Conservation (phyloP, 495 filamentous ascomycete species). For the Pseudomonodictys pantanalensis region DNA sequence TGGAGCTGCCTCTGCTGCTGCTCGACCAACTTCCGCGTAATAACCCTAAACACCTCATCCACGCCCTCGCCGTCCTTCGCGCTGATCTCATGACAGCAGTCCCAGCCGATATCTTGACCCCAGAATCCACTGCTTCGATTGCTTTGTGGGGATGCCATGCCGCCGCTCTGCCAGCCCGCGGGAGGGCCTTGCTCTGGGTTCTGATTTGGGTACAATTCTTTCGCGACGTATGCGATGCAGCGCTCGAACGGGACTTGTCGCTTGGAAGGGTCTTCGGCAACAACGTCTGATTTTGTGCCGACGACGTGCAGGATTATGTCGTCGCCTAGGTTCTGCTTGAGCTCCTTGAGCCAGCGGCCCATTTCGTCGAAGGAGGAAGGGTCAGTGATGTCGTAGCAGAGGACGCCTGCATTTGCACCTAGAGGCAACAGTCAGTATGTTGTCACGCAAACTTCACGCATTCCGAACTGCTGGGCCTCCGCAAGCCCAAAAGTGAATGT, state of each 20-base stretch:
- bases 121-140: constrained; percentile 83
- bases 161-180: constrained; percentile 9
- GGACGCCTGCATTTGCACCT: constrained; percentile 87
- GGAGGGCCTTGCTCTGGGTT: background rate
- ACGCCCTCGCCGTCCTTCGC: constrained; percentile 94
- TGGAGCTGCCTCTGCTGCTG: constrained; percentile 67
- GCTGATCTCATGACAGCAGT: constrained; percentile 94
- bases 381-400: constrained; percentile 93
- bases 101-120: constrained; percentile 91
- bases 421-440: background rate
- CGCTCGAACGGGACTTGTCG: constrained; percentile 88
- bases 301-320: constrained; percentile 94
- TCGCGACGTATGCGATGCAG: constrained; percentile 91
- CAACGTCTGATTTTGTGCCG: constrained; percentile 90
- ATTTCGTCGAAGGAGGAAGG: constrained; percentile 85
- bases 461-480: background rate
- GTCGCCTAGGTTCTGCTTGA: constrained; percentile 63
- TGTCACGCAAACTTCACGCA: background rate
- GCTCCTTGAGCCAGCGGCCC: constrained; percentile 84
- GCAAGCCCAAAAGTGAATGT: background rate
- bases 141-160: constrained; percentile 58
- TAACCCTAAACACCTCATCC: constrained; percentile 94
- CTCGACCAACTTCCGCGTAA: constrained; percentile 91
- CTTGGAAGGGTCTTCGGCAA: constrained; percentile 69
- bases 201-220: constrained; percentile 68